Evolutionary conservation across 2,329 filamentous ascomycete genomes (phyloP), one percentile per base, ranked within the genome.

Genomic region (Cladosporium sp.): DNA sequence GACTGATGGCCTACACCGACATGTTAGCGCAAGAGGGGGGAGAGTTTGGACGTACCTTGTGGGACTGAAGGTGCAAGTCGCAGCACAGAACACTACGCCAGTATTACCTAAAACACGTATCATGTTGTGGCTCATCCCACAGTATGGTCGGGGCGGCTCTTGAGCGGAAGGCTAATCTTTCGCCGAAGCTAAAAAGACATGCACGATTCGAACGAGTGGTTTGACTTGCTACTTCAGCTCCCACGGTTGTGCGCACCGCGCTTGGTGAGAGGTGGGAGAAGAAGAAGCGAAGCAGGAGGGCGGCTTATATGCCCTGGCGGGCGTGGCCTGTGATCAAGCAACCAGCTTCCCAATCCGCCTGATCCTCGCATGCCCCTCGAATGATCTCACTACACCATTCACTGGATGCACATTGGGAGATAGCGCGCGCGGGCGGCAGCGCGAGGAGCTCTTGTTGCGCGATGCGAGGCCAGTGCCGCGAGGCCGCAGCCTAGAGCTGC

Each of bases 141-240:
- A 44, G 40, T 28, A 22, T 28, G 40, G 24, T 44, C 40, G 40
- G 24, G 40, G 40, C 40, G 40, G 40, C 40, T 24, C 40, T 44
- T 44, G 40, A 44, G 40, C 40, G 40, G 40, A 17, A 44, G 40
- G 40, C 40, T 44, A 44, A 25, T 44, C 22, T 44, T 44, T 17
- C 40, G 40, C 40, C 40, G 40, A 44, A 44, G 40, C 40, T n/a
- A 44, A 44, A 28, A 44, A 44, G 40, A 44, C 40, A 44, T 44
- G 20, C 40, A 19, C 40, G 15, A 17, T 44, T 44, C 40, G 40
- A 28, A 44, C 40, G 40, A 44, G 40, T 44, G 40, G 40, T 44
- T 44, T 44, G 37, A 10, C 39, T 42, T 42, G 39, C 39, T 42
- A 2, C 39, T 42, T 45, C 42, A 28, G 42, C 42, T 28, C 42